These are phyloP conservation scores for Gossypium lobatum DNA, from an alignment of 441 rosid genomes.

Conservation along the genomic window DNA sequence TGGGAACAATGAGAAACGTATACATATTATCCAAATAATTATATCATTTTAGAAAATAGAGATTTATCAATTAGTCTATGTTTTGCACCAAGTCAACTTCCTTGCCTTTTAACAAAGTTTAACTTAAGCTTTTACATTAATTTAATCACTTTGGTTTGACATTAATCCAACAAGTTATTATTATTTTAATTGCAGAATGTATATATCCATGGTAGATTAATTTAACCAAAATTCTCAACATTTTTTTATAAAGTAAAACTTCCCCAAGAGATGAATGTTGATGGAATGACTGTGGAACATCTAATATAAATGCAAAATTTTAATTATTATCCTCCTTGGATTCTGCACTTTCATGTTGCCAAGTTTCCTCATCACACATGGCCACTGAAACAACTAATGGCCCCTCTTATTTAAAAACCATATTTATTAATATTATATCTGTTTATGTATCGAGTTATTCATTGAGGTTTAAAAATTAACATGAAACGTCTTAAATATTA, in stretches of 20 bases:
- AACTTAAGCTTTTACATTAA: neutral
- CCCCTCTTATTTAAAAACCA: neutral
- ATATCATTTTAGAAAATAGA: neutral
- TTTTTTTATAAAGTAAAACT: slow-evolving; percentile 12
- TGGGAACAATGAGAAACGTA: neutral
- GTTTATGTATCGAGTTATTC: no score
- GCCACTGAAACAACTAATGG: neutral
- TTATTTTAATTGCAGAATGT: neutral
- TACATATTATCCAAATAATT: neutral
- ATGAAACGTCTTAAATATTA: no score
- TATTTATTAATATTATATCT: neutral
- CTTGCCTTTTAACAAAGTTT: neutral
- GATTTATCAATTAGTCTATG: neutral
- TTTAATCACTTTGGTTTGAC: neutral
- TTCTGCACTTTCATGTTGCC: slow-evolving; percentile 32
- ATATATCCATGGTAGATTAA: neutral
- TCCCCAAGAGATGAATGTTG: slow-evolving; percentile 16
- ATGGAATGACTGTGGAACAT: slow-evolving; percentile 10
- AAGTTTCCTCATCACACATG: slow-evolving; percentile 36
- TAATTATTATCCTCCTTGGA: slow-evolving; percentile 29
- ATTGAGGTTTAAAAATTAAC: no score
- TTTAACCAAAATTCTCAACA: slow-evolving; percentile 13
- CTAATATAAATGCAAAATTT: neutral
- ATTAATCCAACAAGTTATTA: neutral
- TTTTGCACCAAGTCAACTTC: neutral